These are phyloP conservation scores for Arabidopsis lyrata DNA, from an alignment of 441 rosid genomes.

Conservation along the genomic window DNA sequence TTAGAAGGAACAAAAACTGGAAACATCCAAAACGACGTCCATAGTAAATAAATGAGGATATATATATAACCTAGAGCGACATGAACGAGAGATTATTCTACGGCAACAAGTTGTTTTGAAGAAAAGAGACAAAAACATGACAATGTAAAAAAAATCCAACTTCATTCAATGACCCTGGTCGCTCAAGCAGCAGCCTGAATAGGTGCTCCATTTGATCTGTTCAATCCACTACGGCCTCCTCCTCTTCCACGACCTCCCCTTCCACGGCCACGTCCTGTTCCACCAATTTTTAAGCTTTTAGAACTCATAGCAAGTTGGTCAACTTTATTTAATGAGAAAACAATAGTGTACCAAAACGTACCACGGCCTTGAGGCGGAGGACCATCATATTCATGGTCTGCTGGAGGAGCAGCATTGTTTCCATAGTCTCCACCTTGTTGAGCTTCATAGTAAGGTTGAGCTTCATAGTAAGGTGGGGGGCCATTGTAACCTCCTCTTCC, in stretches of 20 bases:
- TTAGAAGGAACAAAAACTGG: conserved; percentile 10
- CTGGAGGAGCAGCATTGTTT: conserved; percentile 55
- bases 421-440: conserved; percentile 81
- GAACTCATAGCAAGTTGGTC: background rate
- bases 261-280: conserved; percentile 81
- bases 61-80: conserved; percentile 34
- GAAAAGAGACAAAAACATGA: conserved; percentile 44
- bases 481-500: conserved; percentile 76
- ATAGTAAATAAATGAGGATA: conserved; percentile 38
- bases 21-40: conserved; percentile 23
- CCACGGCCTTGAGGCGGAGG: conserved; percentile 78
- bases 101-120: conserved; percentile 29
- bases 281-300: conserved; percentile 3
- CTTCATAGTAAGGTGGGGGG: conserved; percentile 51
- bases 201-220: conserved; percentile 59
- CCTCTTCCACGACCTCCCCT: conserved; percentile 86
- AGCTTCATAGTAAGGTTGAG: conserved; percentile 52
- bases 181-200: conserved; percentile 67
- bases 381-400: conserved; percentile 70
- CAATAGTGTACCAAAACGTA: conserved; percentile 26
- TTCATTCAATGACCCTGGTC: conserved; percentile 23
- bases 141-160: conserved; percentile 35
- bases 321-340: background rate
- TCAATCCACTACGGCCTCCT: conserved; percentile 84
- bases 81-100: conserved; percentile 40